Percentiles rank a stretch among this genome's conserved stretches.
These are phyloP conservation scores for Eucalyptus erythrocorys DNA, from an alignment of 345 rosid genomes.

Conservation along the genomic window DNA sequence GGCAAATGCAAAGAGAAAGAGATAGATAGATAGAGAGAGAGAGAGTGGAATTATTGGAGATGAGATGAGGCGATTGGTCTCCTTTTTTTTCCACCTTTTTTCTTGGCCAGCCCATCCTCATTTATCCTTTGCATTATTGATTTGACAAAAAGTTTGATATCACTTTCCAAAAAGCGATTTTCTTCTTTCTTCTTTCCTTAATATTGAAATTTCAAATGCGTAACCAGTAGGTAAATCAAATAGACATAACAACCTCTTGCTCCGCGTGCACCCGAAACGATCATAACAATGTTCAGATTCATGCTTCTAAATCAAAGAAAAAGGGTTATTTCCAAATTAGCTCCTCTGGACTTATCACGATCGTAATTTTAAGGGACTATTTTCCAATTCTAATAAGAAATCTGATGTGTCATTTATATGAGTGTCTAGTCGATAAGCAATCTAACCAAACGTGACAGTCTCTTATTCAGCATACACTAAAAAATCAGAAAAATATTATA, in stretches of 20 bases:
- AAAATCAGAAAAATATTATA: not conserved
- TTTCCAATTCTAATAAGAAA: not conserved
- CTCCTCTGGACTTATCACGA: not conserved
- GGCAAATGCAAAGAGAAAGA: not conserved
- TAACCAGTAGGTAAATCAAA: not conserved
- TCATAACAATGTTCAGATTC: not conserved
- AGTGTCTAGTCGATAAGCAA: not conserved
- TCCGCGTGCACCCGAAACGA: not conserved
- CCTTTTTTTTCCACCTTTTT: not conserved
- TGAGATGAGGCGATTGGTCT: not conserved
- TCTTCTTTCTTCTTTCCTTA: not conserved
- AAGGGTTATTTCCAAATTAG: not conserved
- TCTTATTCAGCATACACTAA: not conserved
- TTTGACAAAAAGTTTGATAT: not conserved
- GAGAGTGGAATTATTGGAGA: not conserved
- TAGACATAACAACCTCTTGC: not conserved
- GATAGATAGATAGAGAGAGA: not conserved
- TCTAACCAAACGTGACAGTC: not conserved
- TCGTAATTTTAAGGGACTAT: not conserved
- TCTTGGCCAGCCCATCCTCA: not conserved
- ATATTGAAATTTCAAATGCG: not conserved
- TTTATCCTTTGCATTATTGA: not conserved
- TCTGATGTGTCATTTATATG: not conserved
- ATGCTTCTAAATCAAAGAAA: not conserved
- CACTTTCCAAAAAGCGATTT: not conserved